A percentile compares a stretch with the other conserved stretches of the same genome.
Conservation (phyloP, 2,329 filamentous ascomycete species). For the Ophiostoma sp. region DNA sequence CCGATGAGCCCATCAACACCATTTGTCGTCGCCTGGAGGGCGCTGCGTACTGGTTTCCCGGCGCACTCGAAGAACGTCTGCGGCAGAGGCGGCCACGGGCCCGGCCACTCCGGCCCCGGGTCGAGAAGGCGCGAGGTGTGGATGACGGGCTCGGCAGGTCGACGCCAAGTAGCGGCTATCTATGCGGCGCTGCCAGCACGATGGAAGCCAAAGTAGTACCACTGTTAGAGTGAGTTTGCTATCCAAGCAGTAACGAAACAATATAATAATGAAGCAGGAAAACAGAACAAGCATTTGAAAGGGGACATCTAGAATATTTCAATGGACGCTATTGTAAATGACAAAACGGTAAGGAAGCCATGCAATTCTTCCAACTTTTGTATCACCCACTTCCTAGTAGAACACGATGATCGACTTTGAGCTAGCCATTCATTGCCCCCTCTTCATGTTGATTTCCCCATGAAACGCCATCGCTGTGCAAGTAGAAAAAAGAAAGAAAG, state of each 20-base stretch:
- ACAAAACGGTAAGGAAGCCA: neutral
- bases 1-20: constrained; percentile 35
- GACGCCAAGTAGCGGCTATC: constrained; percentile 41
- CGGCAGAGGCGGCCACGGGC: constrained; percentile 40
- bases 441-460: neutral
- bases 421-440: neutral
- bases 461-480: constrained; percentile 31
- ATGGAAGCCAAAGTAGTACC: constrained; percentile 42
- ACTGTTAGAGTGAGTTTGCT: constrained; percentile 36
- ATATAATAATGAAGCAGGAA: neutral
- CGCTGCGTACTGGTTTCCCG: constrained; percentile 41
- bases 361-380: neutral
- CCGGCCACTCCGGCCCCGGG: neutral
- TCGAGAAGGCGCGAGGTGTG: constrained; percentile 34
- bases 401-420: neutral
- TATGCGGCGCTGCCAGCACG: constrained; percentile 38
- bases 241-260: constrained; percentile 18
- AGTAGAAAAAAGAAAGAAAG: constrained; percentile 10
- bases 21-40: constrained; percentile 40
- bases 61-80: constrained; percentile 39
- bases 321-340: neutral
- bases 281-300: neutral
- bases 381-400: neutral
- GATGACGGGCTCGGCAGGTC: constrained; percentile 41
- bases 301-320: neutral